Percentiles rank a stretch among this genome's conserved stretches.
phyloP scores from a whole-genome alignment of 2,329 filamentous ascomycete genomes.

The Lasiodiplodia hormozganensis region DNA sequence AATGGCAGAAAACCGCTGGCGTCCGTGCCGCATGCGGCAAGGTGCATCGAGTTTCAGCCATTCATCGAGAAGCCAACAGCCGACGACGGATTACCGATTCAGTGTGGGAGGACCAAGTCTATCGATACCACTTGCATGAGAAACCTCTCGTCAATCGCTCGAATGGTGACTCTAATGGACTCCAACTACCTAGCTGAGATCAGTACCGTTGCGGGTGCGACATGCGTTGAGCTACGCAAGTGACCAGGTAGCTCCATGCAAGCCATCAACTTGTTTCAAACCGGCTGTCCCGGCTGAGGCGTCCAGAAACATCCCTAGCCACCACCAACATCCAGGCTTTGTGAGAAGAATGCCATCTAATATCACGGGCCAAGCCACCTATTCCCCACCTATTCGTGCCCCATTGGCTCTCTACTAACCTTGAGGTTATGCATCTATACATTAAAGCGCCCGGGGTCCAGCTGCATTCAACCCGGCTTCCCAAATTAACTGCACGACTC shows the following conservation, averaged over 20 bases:
- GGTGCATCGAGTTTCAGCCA: conserved; percentile 15
- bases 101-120: background rate
- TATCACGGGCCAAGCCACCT: background rate
- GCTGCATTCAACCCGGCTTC: conserved; percentile 13
- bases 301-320: background rate
- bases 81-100: background rate
- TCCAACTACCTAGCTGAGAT: background rate
- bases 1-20: conserved; percentile 1
- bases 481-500: conserved; percentile 24
- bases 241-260: conserved; percentile 1
- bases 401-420: background rate
- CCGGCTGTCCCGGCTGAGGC: conserved; percentile 4
- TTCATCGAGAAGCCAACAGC: background rate
- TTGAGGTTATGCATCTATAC: conserved; percentile 6
- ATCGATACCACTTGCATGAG: background rate
- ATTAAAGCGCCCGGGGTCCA: background rate
- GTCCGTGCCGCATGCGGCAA: conserved; percentile 22
- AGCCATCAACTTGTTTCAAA: conserved; percentile 13
- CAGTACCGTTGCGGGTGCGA: conserved; percentile 5
- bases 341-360: background rate
- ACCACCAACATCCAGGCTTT: background rate
- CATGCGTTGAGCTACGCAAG: background rate
- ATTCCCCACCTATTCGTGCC: background rate
- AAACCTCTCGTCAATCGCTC: background rate
- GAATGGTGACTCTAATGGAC: background rate